Evolutionary conservation across 2,329 filamentous ascomycete species (phyloP).

Genomic region (Graphilbum sp.): DNA sequence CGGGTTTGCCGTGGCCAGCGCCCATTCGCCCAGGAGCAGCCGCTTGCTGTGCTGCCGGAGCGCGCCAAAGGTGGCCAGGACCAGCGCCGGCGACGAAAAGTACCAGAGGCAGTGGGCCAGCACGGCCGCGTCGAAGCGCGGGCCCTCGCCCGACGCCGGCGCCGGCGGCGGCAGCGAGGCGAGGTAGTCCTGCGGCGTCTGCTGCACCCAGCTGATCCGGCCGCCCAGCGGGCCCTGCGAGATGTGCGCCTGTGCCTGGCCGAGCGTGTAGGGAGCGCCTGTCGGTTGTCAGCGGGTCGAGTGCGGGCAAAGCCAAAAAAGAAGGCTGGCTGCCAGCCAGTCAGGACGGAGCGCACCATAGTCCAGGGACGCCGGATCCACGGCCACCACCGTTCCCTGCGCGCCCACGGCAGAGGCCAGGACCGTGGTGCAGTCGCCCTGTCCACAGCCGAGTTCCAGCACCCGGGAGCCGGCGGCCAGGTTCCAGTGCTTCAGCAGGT

Average conservation of each 20-base stretch:
- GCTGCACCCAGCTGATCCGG: constrained; percentile 26
- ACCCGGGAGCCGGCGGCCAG: constrained; percentile 23
- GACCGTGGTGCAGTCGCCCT: constrained; percentile 38
- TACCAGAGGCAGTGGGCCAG: constrained; percentile 38
- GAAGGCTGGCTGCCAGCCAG: too few species aligned
- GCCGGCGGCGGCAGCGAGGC: neutral
- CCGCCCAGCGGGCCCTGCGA: constrained; percentile 20
- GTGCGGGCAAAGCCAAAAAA: neutral
- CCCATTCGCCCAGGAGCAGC: constrained; percentile 30
- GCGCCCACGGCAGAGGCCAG: constrained; percentile 31
- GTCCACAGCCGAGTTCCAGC: constrained; percentile 43
- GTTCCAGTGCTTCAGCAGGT: constrained; percentile 19
- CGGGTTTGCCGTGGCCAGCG: constrained; percentile 20
- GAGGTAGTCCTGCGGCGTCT: constrained; percentile 20
- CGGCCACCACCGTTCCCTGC: constrained; percentile 27
- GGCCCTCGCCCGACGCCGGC: neutral
- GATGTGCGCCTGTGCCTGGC: constrained; percentile 29
- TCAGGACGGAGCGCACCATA: constrained; percentile 22
- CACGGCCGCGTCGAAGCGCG: constrained; percentile 22
- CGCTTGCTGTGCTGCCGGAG: constrained; percentile 17
- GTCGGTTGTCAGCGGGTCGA: neutral
- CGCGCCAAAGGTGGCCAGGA: constrained; percentile 20
- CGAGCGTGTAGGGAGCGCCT: constrained; percentile 27
- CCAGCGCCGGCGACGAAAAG: constrained; percentile 22
- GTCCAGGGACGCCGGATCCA: constrained; percentile 33